Conservation (phyloP, 352 stramenopile species). For the Globisporangium lucens region DNA sequence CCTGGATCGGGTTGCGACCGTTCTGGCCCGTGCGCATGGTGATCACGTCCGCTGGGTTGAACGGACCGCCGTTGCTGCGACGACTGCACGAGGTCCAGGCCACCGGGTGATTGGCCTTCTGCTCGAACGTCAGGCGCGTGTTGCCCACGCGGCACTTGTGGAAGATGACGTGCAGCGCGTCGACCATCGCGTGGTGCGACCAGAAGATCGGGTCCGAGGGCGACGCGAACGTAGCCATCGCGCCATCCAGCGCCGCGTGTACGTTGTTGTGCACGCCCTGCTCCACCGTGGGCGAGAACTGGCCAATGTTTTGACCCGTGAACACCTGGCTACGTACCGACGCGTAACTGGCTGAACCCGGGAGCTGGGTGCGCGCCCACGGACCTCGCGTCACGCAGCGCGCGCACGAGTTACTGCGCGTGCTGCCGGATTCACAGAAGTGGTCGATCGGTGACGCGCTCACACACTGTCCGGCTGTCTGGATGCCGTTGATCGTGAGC, state of each 20-base stretch:
- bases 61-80: conserved; percentile 10
- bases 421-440: conserved; percentile 42
- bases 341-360: conserved; percentile 29
- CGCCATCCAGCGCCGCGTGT: conserved; percentile 36
- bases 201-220: conserved; percentile 61
- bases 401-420: conserved; percentile 27
- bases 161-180: conserved; percentile 52
- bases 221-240: conserved; percentile 48
- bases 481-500: conserved; percentile 24
- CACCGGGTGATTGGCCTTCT: conserved; percentile 27
- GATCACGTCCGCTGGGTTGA: conserved; percentile 12
- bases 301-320: conserved; percentile 27
- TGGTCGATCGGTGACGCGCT: conserved; percentile 27
- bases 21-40: conserved; percentile 31
- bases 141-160: conserved; percentile 43
- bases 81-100: conserved; percentile 17
- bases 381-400: conserved; percentile 37
- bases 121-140: conserved; percentile 21
- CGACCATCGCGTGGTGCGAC: conserved; percentile 45
- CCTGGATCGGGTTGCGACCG: conserved; percentile 24
- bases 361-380: conserved; percentile 25
- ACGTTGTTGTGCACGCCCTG: conserved; percentile 50
- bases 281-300: conserved; percentile 25
- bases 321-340: conserved; percentile 53
- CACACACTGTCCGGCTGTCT: conserved; percentile 33